Evolutionary conservation across 1,284 basidiomycete genomes (phyloP), one percentile per base, ranked within the genome.

Genomic region (Inonotus obliquus): DNA sequence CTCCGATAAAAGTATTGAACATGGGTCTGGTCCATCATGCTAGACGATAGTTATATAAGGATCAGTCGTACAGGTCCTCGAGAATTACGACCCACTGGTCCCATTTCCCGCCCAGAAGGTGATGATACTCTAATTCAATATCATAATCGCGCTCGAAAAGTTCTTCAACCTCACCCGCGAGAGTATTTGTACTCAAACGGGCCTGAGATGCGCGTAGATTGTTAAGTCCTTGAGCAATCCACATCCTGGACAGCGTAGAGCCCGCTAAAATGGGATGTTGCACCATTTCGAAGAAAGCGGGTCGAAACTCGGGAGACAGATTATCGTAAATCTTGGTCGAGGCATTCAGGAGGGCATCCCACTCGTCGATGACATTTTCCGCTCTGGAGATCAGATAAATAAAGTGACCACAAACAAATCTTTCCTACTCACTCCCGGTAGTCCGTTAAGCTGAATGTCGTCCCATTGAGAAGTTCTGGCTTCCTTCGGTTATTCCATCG

Each of bases 1-100:
- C 89, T 87, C 85, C 86, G 89, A 70, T 89, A 88, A 65, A 78
- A 81, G 66, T 86, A 87, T 66, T 80, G 80, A 59, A 84, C 69
- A 71, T 85, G 82, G 6, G 83, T 85, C 67, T 88, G 86, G 64
- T 84, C 80, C 81, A 89, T 86, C 80, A 87, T 86, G 66, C 85
- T 84, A 53, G 9, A 13, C 5, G 19, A 7, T 52, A 1, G 27
- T n/a, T n/a, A 35, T 17, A 17, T 35, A 35, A 32, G 11, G n/a
- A 13, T 35, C 27, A 17, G 32, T 14, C 32, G 27, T 10, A 13
- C n/a, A 11, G 32, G 4, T 4, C 32, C 5, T 13, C 23, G 0
- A 23, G 14, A 54, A 41, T 23, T 48, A n/a, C 9, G 32, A 72
- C 79, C 63, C 65, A 82, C 80, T 82, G 80, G 62, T 80, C 73